Percentiles rank a stretch among this genome's conserved stretches.
phyloP scores from a whole-genome alignment of 106 monocot species.

The Dendrobium officinale region DNA sequence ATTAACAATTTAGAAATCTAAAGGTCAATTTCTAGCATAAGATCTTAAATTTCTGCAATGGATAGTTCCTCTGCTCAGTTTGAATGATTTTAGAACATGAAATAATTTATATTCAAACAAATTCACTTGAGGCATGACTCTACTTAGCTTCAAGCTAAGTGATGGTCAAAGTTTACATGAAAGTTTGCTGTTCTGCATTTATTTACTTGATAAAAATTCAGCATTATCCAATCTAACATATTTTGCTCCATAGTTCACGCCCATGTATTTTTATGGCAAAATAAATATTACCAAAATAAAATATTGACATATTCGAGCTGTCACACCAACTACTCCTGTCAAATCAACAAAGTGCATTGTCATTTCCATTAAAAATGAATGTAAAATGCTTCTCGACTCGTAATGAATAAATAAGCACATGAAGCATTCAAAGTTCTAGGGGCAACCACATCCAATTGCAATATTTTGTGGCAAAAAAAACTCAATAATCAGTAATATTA shows the following conservation, averaged over 20 bases:
- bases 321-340: background rate
- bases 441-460: background rate
- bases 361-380: background rate
- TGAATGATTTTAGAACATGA: background rate
- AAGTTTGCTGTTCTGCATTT: too few relatives aligned
- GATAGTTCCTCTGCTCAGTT: background rate
- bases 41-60: background rate
- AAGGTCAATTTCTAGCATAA: background rate
- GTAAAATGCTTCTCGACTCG: background rate
- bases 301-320: background rate
- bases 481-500: background rate
- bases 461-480: background rate
- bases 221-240: background rate
- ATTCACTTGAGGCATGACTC: too few relatives aligned
- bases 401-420: background rate
- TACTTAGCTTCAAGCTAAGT: too few relatives aligned
- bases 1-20: background rate
- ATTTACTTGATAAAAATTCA: background rate
- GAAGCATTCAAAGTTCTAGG: background rate
- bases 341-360: background rate
- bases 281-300: background rate
- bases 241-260: background rate
- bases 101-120: too few relatives aligned
- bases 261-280: background rate
- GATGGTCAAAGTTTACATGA: too few relatives aligned